Percentiles rank a stretch among this genome's conserved stretches.
Evolutionary conservation across 2,329 filamentous ascomycete species (phyloP).

Genomic region (Sordariomycetes sp.): DNA sequence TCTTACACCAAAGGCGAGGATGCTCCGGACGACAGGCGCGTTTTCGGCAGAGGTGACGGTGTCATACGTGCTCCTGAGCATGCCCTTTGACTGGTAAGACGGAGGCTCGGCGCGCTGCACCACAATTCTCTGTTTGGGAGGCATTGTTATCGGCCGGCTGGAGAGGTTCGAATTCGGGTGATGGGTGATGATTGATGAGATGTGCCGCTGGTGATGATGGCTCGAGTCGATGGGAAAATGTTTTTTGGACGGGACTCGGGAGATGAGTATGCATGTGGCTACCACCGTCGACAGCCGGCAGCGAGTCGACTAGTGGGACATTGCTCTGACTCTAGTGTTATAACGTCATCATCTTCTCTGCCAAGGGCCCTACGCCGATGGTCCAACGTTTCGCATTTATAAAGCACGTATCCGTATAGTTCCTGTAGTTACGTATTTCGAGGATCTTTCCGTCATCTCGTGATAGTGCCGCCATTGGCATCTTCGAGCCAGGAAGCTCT

Average conservation of each 20-base stretch:
- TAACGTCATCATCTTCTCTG: too few relatives aligned
- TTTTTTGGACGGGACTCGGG: not conserved
- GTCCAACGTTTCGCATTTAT: not conserved
- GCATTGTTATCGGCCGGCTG: not conserved
- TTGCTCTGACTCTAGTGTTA: too few relatives aligned
- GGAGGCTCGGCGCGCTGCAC: not conserved
- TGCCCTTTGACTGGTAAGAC: conserved; percentile 18
- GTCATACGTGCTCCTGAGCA: conserved; percentile 45
- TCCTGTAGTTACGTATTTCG: not conserved
- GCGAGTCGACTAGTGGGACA: too few relatives aligned
- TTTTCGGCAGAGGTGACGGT: conserved; percentile 55
- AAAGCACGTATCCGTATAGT: not conserved
- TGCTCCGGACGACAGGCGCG: conserved; percentile 52
- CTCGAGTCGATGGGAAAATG: not conserved
- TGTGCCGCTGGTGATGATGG: not conserved
- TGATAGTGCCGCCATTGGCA: not conserved
- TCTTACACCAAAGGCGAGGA: conserved; percentile 56
- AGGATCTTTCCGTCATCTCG: not conserved
- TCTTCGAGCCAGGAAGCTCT: not conserved
- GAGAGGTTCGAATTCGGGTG: not conserved
- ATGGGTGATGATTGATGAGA: not conserved
- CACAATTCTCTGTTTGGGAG: conserved; percentile 4
- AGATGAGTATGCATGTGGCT: too few relatives aligned
- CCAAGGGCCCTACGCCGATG: too few relatives aligned
- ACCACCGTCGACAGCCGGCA: too few relatives aligned